phyloP scores from a whole-genome alignment of 495 filamentous ascomycete species.

The Pyrenopolyporus hunteri region DNA sequence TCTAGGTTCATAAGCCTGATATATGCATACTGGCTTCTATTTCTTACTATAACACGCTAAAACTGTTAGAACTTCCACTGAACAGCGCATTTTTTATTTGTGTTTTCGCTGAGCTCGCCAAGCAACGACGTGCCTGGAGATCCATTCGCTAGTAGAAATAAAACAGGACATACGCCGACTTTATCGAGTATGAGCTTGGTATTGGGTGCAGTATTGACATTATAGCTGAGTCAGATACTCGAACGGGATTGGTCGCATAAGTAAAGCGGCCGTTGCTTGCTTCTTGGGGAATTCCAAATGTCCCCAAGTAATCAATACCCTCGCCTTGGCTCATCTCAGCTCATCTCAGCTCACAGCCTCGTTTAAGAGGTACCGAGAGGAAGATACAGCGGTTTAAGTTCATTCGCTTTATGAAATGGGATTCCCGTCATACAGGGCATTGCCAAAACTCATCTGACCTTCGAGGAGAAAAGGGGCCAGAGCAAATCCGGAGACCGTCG shows the following conservation, averaged over 20 bases:
- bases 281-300: neutral
- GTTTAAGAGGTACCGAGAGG: neutral
- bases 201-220: too few species aligned
- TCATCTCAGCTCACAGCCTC: conserved; percentile 27
- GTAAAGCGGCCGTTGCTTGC: neutral
- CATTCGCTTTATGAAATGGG: too few species aligned
- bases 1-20: conserved; percentile 3
- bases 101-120: too few species aligned
- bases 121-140: too few species aligned
- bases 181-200: too few species aligned
- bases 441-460: neutral
- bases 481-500: conserved; percentile 14
- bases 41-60: neutral
- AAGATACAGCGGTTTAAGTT: too few species aligned
- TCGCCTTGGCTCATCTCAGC: conserved; percentile 6
- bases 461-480: neutral
- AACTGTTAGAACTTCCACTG: neutral
- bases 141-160: too few species aligned
- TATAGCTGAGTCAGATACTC: neutral
- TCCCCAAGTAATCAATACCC: neutral
- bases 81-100: too few species aligned
- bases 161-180: neutral
- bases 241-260: neutral
- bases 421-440: conserved; percentile 7
- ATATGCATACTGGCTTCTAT: conserved; percentile 5